Evolutionary conservation across 1,284 basidiomycete species (phyloP).

Genomic region (Cystobasidiaceae sp.): DNA sequence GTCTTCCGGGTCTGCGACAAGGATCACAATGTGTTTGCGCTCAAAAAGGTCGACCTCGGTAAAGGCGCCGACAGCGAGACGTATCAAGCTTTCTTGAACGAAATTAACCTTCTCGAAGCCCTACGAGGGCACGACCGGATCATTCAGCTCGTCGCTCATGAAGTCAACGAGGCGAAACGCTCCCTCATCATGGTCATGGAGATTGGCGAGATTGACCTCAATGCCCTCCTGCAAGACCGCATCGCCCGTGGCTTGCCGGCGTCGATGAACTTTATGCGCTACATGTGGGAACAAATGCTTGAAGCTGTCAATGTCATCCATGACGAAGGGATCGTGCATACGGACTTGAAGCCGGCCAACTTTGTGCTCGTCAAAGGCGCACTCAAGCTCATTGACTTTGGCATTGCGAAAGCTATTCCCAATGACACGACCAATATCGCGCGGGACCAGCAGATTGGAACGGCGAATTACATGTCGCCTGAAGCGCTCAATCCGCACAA

Average conservation of each 20-base stretch:
- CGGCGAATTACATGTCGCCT: slow-evolving; percentile 93
- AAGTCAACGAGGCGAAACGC: slow-evolving; percentile 56
- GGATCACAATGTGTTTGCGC: slow-evolving; percentile 70
- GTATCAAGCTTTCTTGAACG: slow-evolving; percentile 86
- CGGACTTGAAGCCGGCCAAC: slow-evolving; percentile 92
- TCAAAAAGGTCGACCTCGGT: slow-evolving; percentile 82
- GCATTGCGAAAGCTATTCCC: slow-evolving; percentile 92
- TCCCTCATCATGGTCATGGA: slow-evolving; percentile 75
- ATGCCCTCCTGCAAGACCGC: slow-evolving; percentile 72
- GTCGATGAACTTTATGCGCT: slow-evolving; percentile 85
- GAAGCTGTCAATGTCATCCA: slow-evolving; percentile 93
- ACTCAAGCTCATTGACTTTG: slow-evolving; percentile 84
- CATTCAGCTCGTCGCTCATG: slow-evolving; percentile 80
- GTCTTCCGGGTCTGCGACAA: slow-evolving; percentile 80
- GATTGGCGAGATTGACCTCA: slow-evolving; percentile 83
- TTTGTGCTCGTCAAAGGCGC: slow-evolving; percentile 90
- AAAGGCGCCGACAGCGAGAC: slow-evolving; percentile 72
- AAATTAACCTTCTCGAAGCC: slow-evolving; percentile 79
- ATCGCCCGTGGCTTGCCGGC: slow-evolving; percentile 61
- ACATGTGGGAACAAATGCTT: slow-evolving; percentile 98
- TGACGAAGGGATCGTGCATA: slow-evolving; percentile 93
- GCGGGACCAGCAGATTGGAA: slow-evolving; percentile 87
- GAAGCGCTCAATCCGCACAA: slow-evolving; percentile 55
- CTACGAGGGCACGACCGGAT: slow-evolving; percentile 81
- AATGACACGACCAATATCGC: slow-evolving; percentile 97